These are phyloP conservation scores for Lipomyces sp. DNA, from an alignment of 805 yeast genomes.

Conservation along the genomic window DNA sequence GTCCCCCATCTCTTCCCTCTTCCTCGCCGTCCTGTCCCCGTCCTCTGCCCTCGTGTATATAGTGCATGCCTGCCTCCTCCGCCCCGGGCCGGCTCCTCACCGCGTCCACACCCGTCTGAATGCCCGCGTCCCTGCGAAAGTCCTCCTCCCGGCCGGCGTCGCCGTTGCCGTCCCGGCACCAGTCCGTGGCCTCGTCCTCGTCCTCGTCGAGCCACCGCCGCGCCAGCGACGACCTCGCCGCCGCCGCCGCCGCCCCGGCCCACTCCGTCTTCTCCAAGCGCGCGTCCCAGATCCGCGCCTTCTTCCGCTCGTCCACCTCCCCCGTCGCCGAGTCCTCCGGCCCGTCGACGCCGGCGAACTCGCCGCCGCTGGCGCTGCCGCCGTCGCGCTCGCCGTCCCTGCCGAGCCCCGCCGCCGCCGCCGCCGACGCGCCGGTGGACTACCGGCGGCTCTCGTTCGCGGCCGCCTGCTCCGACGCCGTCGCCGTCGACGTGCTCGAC, in stretches of 20 bases:
- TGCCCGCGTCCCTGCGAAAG: too few relatives aligned
- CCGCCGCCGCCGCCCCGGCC: background rate
- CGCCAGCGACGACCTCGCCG: background rate
- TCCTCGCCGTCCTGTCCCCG: background rate
- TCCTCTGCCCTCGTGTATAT: too few relatives aligned
- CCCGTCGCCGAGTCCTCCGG: background rate
- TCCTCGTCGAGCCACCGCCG: background rate
- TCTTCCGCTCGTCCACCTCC: background rate
- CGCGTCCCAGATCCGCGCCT: too few relatives aligned
- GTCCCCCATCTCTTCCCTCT: background rate
- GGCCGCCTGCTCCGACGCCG: conserved; percentile 8
- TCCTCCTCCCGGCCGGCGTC: too few relatives aligned
- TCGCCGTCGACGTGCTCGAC: conserved; percentile 8
- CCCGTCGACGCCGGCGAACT: background rate
- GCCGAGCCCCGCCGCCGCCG: background rate
- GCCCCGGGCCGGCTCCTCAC: too few relatives aligned
- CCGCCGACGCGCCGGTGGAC: conserved; percentile 2
- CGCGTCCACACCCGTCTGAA: too few relatives aligned
- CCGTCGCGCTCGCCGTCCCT: conserved; percentile 2
- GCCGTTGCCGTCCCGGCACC: too few relatives aligned
- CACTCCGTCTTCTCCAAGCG: too few relatives aligned
- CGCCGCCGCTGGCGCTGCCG: background rate
- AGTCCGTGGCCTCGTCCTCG: conserved; percentile 3
- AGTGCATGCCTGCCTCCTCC: too few relatives aligned
- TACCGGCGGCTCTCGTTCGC: conserved; percentile 15